Evolutionary conservation across 1,284 basidiomycete species (phyloP).

Genomic region (Tylopilus sp.): DNA sequence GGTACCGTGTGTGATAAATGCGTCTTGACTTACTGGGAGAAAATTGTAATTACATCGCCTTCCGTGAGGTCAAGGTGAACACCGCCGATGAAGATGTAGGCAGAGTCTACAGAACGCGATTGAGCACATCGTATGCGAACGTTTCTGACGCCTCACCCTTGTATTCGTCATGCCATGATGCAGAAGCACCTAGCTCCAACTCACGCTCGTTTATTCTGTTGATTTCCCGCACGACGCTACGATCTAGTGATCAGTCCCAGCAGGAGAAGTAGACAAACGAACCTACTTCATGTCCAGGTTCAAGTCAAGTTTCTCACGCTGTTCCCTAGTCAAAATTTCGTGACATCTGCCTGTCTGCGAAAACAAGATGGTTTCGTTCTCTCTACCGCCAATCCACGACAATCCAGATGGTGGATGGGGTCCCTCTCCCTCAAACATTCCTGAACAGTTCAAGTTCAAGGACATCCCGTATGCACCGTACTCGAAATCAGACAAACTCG

Average conservation of each 20-base stretch:
- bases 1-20: neutral
- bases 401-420: conserved; percentile 82
- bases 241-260: conserved; percentile 14
- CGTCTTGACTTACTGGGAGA: conserved; percentile 77
- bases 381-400: conserved; percentile 72
- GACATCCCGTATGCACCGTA: conserved; percentile 96
- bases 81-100: conserved; percentile 91
- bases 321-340: conserved; percentile 16
- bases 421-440: conserved; percentile 69
- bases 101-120: conserved; percentile 62
- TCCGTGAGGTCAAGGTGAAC: conserved; percentile 86
- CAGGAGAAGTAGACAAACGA: neutral
- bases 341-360: conserved; percentile 17
- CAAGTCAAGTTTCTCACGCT: conserved; percentile 45
- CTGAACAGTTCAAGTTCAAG: conserved; percentile 78
- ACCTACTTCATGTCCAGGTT: conserved; percentile 60
- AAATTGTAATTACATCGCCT: conserved; percentile 95
- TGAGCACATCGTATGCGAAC: neutral
- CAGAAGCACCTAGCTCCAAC: conserved; percentile 72
- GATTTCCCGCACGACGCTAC: conserved; percentile 88
- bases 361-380: conserved; percentile 63
- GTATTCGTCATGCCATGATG: conserved; percentile 97
- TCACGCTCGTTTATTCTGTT: conserved; percentile 89
- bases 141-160: conserved; percentile 49
- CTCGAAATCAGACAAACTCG: conserved; percentile 97